phyloP scores from a whole-genome alignment of 257 asterid species.

The Solanum virginianum region DNA sequence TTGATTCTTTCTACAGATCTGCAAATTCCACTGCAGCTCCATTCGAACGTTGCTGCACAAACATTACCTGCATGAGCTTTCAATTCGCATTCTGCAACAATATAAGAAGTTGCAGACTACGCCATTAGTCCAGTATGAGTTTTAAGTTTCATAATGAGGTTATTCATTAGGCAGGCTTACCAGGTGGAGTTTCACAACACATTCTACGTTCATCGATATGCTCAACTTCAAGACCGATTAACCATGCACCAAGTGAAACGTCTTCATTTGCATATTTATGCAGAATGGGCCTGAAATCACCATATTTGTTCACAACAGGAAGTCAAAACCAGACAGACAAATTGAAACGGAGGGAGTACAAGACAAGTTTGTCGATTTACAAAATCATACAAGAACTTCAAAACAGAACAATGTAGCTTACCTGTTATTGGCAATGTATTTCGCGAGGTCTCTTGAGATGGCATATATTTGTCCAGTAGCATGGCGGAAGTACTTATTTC shows the following conservation, averaged over 20 bases:
- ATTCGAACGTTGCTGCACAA: constrained; percentile 43
- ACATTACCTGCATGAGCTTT: constrained; percentile 35
- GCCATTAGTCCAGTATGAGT: neutral
- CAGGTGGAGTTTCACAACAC: constrained; percentile 53
- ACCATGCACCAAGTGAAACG: constrained; percentile 50
- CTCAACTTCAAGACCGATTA: constrained; percentile 50
- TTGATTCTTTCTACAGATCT: constrained; percentile 43
- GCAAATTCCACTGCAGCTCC: constrained; percentile 63
- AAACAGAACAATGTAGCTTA: constrained; percentile 7
- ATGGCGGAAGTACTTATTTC: constrained; percentile 51
- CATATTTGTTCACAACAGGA: neutral
- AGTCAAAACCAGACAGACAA: neutral
- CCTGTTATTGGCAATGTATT: constrained; percentile 31
- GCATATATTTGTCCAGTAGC: constrained; percentile 64
- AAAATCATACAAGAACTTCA: too few relatives aligned
- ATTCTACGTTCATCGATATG: constrained; percentile 38
- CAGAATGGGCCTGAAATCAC: constrained; percentile 30
- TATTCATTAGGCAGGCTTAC: constrained; percentile 1
- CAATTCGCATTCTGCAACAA: constrained; percentile 34
- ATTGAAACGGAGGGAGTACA: neutral
- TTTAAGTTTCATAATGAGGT: neutral
- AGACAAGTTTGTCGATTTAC: too few relatives aligned
- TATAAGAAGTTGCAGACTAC: neutral
- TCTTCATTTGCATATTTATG: constrained; percentile 62
- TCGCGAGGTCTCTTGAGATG: constrained; percentile 41